A percentile compares a stretch with the other conserved stretches of the same genome.
These are phyloP conservation scores for Rugosomyces carneus DNA, from an alignment of 1,284 basidiomycete genomes.

Conservation along the genomic window DNA sequence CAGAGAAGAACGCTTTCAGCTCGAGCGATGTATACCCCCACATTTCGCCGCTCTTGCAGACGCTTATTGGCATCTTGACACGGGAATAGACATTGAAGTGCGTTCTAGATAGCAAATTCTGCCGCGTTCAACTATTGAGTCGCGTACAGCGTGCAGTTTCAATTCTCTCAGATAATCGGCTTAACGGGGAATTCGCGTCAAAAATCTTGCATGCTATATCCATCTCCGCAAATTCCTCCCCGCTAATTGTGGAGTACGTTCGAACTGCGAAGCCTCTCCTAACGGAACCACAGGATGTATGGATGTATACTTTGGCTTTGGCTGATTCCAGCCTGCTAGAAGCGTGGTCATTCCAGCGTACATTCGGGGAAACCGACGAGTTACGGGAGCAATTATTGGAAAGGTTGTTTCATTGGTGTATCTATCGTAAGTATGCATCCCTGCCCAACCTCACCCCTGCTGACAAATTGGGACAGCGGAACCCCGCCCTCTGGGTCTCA, in stretches of 20 bases:
- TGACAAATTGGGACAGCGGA: slow-evolving; percentile 36
- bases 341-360: slow-evolving; percentile 68
- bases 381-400: slow-evolving; percentile 48
- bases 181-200: slow-evolving; percentile 67
- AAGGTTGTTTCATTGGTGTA: slow-evolving; percentile 61
- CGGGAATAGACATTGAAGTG: slow-evolving; percentile 55
- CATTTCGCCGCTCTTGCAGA: slow-evolving; percentile 67
- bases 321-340: slow-evolving; percentile 57
- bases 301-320: slow-evolving; percentile 59
- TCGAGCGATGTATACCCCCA: slow-evolving; percentile 57
- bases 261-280: slow-evolving; percentile 65
- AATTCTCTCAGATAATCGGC: slow-evolving; percentile 63
- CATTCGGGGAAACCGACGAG: slow-evolving; percentile 51
- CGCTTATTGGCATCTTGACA: slow-evolving; percentile 76
- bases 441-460: slow-evolving; percentile 2
- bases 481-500: slow-evolving; percentile 49
- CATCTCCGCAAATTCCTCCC: slow-evolving; percentile 40
- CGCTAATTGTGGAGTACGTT: slow-evolving; percentile 61
- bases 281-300: slow-evolving; percentile 59
- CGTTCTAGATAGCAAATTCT: slow-evolving; percentile 22
- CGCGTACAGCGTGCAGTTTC: slow-evolving; percentile 54
- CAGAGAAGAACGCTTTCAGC: slow-evolving; percentile 47
- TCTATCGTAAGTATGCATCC: slow-evolving; percentile 50
- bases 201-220: slow-evolving; percentile 68
- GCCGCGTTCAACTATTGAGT: neutral